Evolutionary conservation across 2,329 filamentous ascomycete genomes (phyloP).

Genomic region (Colletotrichum trifolii): DNA sequence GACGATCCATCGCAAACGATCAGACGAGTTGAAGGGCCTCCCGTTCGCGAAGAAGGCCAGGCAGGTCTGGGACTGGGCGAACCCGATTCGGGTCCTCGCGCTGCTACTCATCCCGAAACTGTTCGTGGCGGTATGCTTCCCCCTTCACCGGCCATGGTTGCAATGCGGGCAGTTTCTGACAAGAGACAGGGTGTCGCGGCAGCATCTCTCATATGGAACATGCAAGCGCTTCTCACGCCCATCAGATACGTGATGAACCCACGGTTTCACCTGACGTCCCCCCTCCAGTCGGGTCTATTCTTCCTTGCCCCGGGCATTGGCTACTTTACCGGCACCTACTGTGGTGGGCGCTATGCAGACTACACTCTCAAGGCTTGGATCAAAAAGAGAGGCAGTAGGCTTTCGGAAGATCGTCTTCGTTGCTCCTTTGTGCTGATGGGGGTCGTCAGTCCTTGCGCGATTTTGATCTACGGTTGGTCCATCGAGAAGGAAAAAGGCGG

Average conservation of each 20-base stretch:
- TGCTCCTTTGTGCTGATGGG: conserved; percentile 71
- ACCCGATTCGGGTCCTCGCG: conserved; percentile 72
- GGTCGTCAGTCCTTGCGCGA: conserved; percentile 68
- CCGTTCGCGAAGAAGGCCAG: conserved; percentile 53
- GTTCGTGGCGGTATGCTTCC: conserved; percentile 64
- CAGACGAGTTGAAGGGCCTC: conserved; percentile 69
- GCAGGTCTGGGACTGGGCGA: conserved; percentile 60
- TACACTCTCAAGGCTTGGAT: conserved; percentile 70
- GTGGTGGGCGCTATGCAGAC: conserved; percentile 76
- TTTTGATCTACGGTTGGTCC: conserved; percentile 75
- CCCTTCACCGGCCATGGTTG: conserved; percentile 33
- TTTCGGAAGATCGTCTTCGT: conserved; percentile 77
- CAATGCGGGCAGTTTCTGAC: not conserved
- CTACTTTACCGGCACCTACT: conserved; percentile 73
- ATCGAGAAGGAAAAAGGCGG: conserved; percentile 40
- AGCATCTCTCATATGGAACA: conserved; percentile 74
- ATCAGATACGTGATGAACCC: conserved; percentile 79
- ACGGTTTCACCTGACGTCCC: conserved; percentile 71
- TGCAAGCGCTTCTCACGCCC: conserved; percentile 74
- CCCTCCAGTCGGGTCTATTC: conserved; percentile 75
- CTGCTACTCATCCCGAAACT: conserved; percentile 76
- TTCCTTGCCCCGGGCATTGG: conserved; percentile 78
- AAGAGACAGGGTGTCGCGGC: conserved; percentile 8
- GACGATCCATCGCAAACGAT: conserved; percentile 72
- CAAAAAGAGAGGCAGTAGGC: conserved; percentile 63